phyloP scores from a whole-genome alignment of 768 basidiomycete genomes.

The Pulveroboletus sp. region DNA sequence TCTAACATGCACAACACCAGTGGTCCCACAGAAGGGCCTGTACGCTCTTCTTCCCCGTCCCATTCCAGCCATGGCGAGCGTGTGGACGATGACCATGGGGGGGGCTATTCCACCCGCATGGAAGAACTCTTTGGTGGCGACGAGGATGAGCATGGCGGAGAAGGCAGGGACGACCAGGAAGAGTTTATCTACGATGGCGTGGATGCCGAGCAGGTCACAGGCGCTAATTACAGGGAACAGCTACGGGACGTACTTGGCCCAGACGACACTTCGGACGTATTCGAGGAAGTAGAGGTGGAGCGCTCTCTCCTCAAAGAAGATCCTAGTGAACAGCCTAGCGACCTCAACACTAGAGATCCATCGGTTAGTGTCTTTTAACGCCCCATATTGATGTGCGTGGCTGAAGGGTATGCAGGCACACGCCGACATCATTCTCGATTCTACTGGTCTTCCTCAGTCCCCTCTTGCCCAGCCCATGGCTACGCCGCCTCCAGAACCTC shows the following conservation, averaged over 20 bases:
- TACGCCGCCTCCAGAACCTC: slow-evolving; percentile 33
- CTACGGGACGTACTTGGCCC: slow-evolving; percentile 68
- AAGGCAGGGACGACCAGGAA: slow-evolving; percentile 52
- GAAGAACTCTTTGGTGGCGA: slow-evolving; percentile 34
- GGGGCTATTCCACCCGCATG: slow-evolving; percentile 25
- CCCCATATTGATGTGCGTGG: slow-evolving; percentile 19
- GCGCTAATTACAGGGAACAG: slow-evolving; percentile 59
- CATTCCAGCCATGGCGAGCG: slow-evolving; percentile 21
- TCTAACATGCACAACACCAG: slow-evolving; percentile 10
- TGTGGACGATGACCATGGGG: slow-evolving; percentile 17
- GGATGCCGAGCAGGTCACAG: slow-evolving; percentile 46
- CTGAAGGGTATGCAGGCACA: slow-evolving; percentile 30
- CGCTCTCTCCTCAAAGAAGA: slow-evolving; percentile 40
- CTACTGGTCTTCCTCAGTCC: slow-evolving; percentile 38
- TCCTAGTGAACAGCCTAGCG: slow-evolving; percentile 29
- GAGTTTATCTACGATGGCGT: slow-evolving; percentile 71
- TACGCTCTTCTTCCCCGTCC: slow-evolving; percentile 8
- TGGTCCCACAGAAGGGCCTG: not conserved
- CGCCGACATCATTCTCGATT: slow-evolving; percentile 34
- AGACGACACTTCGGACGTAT: slow-evolving; percentile 51
- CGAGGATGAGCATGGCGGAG: slow-evolving; percentile 38
- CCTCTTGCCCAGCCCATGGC: slow-evolving; percentile 33
- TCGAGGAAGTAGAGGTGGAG: slow-evolving; percentile 44
- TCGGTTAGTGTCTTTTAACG: slow-evolving; percentile 29
- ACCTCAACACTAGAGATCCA: slow-evolving; percentile 16